phyloP scores from a whole-genome alignment of 331 rosid genomes.

The Malus hybrid region DNA sequence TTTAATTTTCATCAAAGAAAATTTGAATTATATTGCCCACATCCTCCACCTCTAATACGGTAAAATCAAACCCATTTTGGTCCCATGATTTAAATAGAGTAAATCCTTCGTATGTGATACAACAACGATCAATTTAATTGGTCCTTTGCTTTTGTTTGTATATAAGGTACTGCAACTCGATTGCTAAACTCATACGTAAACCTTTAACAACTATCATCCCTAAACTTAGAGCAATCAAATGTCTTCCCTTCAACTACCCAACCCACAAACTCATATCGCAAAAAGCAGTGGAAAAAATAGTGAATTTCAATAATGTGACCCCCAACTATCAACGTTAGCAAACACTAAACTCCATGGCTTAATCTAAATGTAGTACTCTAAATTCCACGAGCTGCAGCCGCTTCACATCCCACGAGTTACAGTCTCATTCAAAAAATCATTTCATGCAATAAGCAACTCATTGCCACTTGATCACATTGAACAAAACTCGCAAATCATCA shows the following conservation, averaged over 20 bases:
- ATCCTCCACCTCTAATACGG: not conserved
- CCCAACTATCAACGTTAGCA: not conserved
- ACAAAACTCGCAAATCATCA: too few species aligned
- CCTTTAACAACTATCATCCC: not conserved
- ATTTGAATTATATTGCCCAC: too few species aligned
- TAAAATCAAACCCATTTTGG: not conserved
- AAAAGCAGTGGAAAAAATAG: not conserved
- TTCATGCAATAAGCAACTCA: not conserved
- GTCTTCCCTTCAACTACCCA: not conserved
- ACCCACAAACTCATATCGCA: not conserved
- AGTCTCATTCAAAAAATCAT: not conserved
- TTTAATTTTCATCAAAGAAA: too few species aligned
- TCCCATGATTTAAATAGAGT: too few species aligned
- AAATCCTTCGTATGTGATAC: not conserved
- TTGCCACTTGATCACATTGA: not conserved
- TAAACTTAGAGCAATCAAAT: constrained; percentile 10
- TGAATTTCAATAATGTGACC: not conserved
- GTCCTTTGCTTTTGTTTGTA: not conserved
- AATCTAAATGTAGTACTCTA: not conserved
- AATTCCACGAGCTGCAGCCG: not conserved
- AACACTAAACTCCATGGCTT: not conserved
- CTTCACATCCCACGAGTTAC: not conserved
- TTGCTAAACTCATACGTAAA: not conserved
- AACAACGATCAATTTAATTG: not conserved
- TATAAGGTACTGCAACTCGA: not conserved